Percentiles rank a stretch among this genome's conserved stretches.
phyloP scores from a whole-genome alignment of 1,284 basidiomycete species.

The Apiotrichum montevideense region DNA sequence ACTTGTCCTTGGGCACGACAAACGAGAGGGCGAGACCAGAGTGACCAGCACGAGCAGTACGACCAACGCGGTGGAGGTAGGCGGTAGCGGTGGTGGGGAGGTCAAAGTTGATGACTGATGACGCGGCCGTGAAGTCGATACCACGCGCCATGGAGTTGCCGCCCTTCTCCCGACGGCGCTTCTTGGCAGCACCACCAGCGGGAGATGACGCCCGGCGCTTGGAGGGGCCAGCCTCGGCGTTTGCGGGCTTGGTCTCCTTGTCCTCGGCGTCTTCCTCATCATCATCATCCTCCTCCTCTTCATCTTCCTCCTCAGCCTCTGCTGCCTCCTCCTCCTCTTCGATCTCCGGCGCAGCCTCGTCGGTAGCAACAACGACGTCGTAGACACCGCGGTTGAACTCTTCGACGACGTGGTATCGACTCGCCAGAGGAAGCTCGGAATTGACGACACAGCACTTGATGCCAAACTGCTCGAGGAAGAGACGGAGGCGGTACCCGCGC shows the following conservation, averaged over 20 bases:
- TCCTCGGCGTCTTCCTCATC: conserved; percentile 48
- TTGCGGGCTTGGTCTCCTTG: conserved; percentile 21
- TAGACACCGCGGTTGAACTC: conserved; percentile 99
- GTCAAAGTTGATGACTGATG: conserved; percentile 98
- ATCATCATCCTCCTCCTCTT: conserved; percentile 42
- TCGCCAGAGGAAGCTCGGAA: conserved; percentile 91
- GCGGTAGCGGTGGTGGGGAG: conserved; percentile 79
- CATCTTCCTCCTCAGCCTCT: conserved; percentile 30
- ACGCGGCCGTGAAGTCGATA: conserved; percentile 94
- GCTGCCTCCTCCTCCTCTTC: conserved; percentile 33
- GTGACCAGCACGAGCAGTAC: conserved; percentile 90
- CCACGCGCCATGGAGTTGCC: conserved; percentile 95
- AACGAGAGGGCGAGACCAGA: conserved; percentile 90
- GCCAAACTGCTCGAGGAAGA: conserved; percentile 97
- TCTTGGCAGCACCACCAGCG: conserved; percentile 8
- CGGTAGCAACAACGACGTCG: conserved; percentile 97
- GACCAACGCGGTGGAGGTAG: conserved; percentile 93
- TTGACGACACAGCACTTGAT: conserved; percentile 95
- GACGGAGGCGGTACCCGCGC: conserved; percentile 85
- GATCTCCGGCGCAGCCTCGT: conserved; percentile 64
- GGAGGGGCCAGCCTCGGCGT: conserved; percentile 39
- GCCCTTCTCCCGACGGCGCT: conserved; percentile 52
- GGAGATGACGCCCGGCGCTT: conserved; percentile 38
- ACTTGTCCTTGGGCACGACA: conserved; percentile 67
- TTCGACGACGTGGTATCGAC: conserved; percentile 94